Percentiles rank a stretch among this genome's conserved stretches.
Conservation (phyloP, 2,329 filamentous ascomycete genomes). For the Bisporella sp. region DNA sequence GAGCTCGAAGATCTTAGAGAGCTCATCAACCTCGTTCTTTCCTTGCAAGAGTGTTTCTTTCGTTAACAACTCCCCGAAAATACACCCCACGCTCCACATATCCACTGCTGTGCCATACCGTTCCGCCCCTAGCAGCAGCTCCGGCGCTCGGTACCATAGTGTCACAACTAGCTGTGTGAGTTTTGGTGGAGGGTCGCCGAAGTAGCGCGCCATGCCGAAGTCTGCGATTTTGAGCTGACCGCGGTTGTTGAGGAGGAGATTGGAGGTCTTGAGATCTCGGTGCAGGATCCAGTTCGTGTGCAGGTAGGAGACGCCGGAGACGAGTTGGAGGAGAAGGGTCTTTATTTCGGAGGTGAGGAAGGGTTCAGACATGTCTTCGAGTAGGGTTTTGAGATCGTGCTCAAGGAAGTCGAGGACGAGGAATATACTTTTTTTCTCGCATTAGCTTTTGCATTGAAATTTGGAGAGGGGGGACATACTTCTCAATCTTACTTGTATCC, state of each 20-base stretch:
- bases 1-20: constrained; percentile 81
- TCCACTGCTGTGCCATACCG: constrained; percentile 74
- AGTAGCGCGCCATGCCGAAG: constrained; percentile 95
- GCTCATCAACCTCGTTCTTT: constrained; percentile 86
- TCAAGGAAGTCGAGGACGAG: constrained; percentile 97
- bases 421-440: constrained; percentile 57
- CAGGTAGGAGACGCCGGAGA: constrained; percentile 73
- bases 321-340: constrained; percentile 77
- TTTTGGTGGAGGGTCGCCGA: constrained; percentile 67
- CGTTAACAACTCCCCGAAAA: constrained; percentile 85
- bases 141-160: constrained; percentile 91
- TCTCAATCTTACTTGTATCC: constrained; percentile 44
- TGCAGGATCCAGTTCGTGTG: constrained; percentile 89
- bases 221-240: constrained; percentile 94
- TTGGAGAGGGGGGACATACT: constrained; percentile 30
- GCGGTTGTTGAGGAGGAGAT: constrained; percentile 90
- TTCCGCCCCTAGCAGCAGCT: constrained; percentile 75
- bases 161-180: constrained; percentile 93
- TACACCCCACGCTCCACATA: constrained; percentile 94
- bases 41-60: constrained; percentile 80
- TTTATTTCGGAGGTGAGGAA: constrained; percentile 92
- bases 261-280: constrained; percentile 89
- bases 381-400: constrained; percentile 89
- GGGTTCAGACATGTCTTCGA: constrained; percentile 89
- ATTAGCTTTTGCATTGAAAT: constrained; percentile 8